Percentiles rank a stretch among this genome's conserved stretches.
Evolutionary conservation across 1,139 yeast species (phyloP).

Genomic region (Lodderomyces beijingensis): DNA sequence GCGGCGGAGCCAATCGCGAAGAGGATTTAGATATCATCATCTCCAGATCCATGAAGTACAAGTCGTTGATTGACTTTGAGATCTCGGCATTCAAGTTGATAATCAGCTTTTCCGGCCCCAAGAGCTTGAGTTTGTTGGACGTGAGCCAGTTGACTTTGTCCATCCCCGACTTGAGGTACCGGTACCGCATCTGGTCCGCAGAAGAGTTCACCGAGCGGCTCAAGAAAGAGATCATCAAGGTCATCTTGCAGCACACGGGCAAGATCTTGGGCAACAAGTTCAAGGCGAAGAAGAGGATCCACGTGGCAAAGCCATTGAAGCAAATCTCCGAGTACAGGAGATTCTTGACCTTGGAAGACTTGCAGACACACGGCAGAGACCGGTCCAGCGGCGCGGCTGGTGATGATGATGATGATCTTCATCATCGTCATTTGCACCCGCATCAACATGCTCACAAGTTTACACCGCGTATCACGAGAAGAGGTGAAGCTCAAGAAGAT

Average conservation of each 20-base stretch:
- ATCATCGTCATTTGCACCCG: constrained; percentile 5
- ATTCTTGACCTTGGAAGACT: constrained; percentile 37
- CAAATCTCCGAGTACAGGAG: constrained; percentile 41
- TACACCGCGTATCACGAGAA: constrained; percentile 1
- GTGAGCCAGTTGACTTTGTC: constrained; percentile 63
- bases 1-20: background rate
- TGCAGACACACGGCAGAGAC: constrained; percentile 24
- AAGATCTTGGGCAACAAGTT: constrained; percentile 76
- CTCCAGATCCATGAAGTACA: constrained; percentile 58
- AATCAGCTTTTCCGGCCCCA: constrained; percentile 75
- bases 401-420: constrained; percentile 10
- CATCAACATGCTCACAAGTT: constrained; percentile 4
- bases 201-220: constrained; percentile 64
- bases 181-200: constrained; percentile 72
- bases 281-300: constrained; percentile 26
- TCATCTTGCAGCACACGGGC: constrained; percentile 72
- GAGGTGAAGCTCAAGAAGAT: constrained; percentile 5
- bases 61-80: constrained; percentile 58
- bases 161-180: constrained; percentile 62
- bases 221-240: constrained; percentile 63
- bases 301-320: constrained; percentile 35
- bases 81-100: constrained; percentile 52
- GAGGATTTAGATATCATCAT: constrained; percentile 21
- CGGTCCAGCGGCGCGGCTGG: constrained; percentile 13
- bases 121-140: constrained; percentile 61